Evolutionary conservation across 208 protist species (phyloP).

Genomic region (Trypanosoma lewisi): DNA sequence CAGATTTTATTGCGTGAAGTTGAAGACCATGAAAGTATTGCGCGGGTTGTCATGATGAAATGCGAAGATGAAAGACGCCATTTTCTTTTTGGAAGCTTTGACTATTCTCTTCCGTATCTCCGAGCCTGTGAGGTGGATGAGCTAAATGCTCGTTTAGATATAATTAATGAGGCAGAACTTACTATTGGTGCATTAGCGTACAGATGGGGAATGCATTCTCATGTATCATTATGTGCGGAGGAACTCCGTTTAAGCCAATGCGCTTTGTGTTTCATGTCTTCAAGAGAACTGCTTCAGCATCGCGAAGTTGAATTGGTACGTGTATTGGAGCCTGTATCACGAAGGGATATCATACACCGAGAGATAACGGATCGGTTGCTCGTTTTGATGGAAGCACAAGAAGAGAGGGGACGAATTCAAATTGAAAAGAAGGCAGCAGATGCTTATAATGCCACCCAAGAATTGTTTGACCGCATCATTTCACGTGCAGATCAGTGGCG

Average conservation of each 20-base stretch:
- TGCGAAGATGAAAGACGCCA: slow-evolving; percentile 20
- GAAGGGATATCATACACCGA: slow-evolving; percentile 24
- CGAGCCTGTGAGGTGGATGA: slow-evolving; percentile 46
- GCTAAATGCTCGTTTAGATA: slow-evolving; percentile 32
- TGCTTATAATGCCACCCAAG: slow-evolving; percentile 10
- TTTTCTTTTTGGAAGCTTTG: slow-evolving; percentile 30
- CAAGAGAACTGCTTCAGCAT: slow-evolving; percentile 23
- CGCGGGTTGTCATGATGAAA: slow-evolving; percentile 11
- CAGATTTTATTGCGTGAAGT: neutral
- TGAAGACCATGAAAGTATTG: slow-evolving; percentile 11
- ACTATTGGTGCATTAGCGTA: slow-evolving; percentile 30
- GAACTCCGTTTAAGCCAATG: slow-evolving; percentile 30
- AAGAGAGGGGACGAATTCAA: slow-evolving; percentile 16
- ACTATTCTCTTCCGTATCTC: slow-evolving; percentile 20
- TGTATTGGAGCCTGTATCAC: slow-evolving; percentile 29
- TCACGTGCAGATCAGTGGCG: slow-evolving; percentile 28
- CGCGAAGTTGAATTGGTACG: slow-evolving; percentile 19
- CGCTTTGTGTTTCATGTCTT: slow-evolving; percentile 32
- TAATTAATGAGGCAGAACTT: slow-evolving; percentile 42
- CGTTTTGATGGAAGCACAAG: slow-evolving; percentile 15
- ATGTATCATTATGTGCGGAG: slow-evolving; percentile 26
- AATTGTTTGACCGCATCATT: slow-evolving; percentile 30
- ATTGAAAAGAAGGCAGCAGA: slow-evolving; percentile 19
- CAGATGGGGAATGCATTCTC: slow-evolving; percentile 16
- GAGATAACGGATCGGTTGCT: slow-evolving; percentile 13